Percentiles rank a stretch among this genome's conserved stretches.
phyloP scores from a whole-genome alignment of 2,329 filamentous ascomycete species.

The Ploettnerulaceae sp. region DNA sequence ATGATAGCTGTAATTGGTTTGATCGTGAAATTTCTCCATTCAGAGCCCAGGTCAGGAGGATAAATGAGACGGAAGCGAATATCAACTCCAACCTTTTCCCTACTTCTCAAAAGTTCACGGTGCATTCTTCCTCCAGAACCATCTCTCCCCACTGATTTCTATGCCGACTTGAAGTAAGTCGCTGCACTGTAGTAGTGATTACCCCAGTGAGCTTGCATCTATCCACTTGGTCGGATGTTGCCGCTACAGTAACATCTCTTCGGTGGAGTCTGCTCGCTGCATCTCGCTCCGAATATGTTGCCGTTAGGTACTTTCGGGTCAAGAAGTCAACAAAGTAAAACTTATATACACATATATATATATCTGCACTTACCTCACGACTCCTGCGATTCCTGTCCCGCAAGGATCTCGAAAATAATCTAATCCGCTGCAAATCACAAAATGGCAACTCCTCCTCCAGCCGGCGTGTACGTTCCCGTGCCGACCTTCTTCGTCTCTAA shows the following conservation, averaged over 20 bases:
- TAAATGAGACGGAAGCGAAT: too few species aligned
- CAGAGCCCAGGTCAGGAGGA: too few species aligned
- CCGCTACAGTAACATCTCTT: not conserved
- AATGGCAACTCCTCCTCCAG: conserved; percentile 31
- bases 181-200: too few species aligned
- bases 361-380: too few species aligned
- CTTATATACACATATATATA: conserved; percentile 6
- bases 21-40: too few species aligned
- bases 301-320: conserved; percentile 1
- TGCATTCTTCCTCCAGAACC: too few species aligned
- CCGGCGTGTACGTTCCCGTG: conserved; percentile 44
- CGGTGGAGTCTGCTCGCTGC: conserved; percentile 7
- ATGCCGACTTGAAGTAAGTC: too few species aligned
- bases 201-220: not conserved
- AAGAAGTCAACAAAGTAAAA: not conserved
- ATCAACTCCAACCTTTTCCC: too few species aligned
- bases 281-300: conserved; percentile 9
- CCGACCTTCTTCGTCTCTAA: conserved; percentile 54
- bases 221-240: conserved; percentile 3
- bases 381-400: too few species aligned
- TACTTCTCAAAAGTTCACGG: too few species aligned
- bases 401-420: not conserved
- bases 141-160: too few species aligned
- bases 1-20: too few species aligned
- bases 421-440: not conserved